Evolutionary conservation across 768 basidiomycete genomes (phyloP), one percentile per base, ranked within the genome.

Genomic region (Leccinum arenicola): DNA sequence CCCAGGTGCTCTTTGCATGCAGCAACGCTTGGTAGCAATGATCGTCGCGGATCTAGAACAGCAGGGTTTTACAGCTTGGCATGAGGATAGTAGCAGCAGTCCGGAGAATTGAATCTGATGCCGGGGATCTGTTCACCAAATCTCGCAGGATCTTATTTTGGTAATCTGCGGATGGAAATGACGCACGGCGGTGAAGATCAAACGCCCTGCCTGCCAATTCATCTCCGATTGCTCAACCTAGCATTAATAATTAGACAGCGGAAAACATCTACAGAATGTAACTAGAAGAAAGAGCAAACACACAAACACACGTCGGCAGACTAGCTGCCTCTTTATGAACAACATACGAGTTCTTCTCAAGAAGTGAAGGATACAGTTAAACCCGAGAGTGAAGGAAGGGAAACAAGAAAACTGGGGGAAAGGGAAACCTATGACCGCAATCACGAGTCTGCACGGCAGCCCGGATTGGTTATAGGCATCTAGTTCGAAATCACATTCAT

Each of bases 61-160:
- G 21, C 33, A 2, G 36, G 23, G 33, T 29, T 68, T 61, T 66
- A 69, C 68, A 69, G 68, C 68, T 69, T 69, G 68, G 66, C 59
- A 55, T 6, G 55, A 5, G 54, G 57, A 21, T 40, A 58, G 43
- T 58, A 10, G 47, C 47, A 23, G 33, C 47, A 45, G 35, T 50
- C n/a, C 57, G 57, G 58, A 56, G 50, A 64, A 57, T 45, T 10
- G 6, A 38, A 59, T 66, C 61, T 35, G 49, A n/a, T n/a, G 21
- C 27, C 12, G 25, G 25, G 19, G n/a, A 62, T 47, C 55, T 38
- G 1, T 27, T 2, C 1, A 51, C 6, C 5, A 43, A 33, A 12
- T 33, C n/a, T 48, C 38, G 21, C 15, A 14, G 19, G 25, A 29
- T 48, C 25, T 19, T n/a, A 57, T 48, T 10, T 40, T 56, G 31